Conservation (phyloP, 345 rosid species). For the Capsella bursapastoris region DNA sequence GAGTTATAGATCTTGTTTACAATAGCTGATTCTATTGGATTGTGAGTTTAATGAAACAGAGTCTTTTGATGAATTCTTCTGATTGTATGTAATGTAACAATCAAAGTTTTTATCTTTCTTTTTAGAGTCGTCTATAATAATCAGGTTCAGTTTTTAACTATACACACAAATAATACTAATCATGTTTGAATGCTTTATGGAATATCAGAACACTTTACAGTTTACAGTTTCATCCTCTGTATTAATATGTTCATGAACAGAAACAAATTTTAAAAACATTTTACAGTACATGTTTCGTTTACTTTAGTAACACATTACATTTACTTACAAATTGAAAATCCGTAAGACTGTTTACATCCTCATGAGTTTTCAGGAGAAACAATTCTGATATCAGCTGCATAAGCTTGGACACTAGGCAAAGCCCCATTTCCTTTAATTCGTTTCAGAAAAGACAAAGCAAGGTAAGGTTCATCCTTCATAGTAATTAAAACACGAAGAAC, state of each 20-base stretch:
- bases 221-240: constrained; percentile 1
- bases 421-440: constrained; percentile 47
- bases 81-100: constrained; percentile 1
- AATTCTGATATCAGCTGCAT: constrained; percentile 35
- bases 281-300: constrained; percentile 1
- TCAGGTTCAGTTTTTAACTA: neutral
- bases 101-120: neutral
- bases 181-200: constrained; percentile 7
- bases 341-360: neutral
- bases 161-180: neutral
- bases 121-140: constrained; percentile 15
- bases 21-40: constrained; percentile 19
- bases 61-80: neutral
- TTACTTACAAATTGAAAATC: neutral
- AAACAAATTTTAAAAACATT: neutral
- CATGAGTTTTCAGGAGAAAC: neutral
- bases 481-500: constrained; percentile 46
- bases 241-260: neutral
- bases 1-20: constrained; percentile 37
- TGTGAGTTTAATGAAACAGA: constrained; percentile 22
- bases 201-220: neutral
- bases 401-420: constrained; percentile 47
- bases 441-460: constrained; percentile 53
- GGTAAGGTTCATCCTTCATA: constrained; percentile 52
- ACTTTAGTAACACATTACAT: neutral